These are phyloP conservation scores for Zizania latifolia DNA, from an alignment of 176 grass and related monocot genomes.

Conservation along the genomic window DNA sequence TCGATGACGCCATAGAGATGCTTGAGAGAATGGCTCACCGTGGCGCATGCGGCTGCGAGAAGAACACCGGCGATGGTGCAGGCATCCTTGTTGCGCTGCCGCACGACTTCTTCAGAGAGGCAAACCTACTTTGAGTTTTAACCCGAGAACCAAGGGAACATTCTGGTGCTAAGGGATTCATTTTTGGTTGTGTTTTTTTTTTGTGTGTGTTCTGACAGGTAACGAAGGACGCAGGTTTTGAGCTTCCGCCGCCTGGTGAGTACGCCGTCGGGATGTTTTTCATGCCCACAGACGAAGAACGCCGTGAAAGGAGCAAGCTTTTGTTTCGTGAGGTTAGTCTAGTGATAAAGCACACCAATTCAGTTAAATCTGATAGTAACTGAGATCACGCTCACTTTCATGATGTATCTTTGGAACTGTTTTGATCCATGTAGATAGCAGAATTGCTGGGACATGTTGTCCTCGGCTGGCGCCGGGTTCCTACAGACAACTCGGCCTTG, in stretches of 20 bases:
- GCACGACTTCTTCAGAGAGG: constrained; percentile 45
- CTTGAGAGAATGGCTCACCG: constrained; percentile 58
- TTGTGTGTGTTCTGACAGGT: constrained; percentile 8
- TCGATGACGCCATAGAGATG: constrained; percentile 54
- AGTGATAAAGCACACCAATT: neutral
- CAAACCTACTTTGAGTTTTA: neutral
- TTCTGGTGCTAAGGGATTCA: neutral
- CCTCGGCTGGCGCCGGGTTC: constrained; percentile 53
- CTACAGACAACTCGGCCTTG: constrained; percentile 46
- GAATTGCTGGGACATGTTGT: constrained; percentile 39
- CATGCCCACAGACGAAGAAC: constrained; percentile 39
- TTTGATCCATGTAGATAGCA: constrained; percentile 26
- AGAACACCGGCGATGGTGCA: constrained; percentile 60
- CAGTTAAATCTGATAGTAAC: neutral
- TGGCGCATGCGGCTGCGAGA: constrained; percentile 53
- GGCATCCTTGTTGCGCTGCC: constrained; percentile 48
- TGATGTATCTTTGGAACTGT: neutral
- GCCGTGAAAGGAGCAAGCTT: constrained; percentile 41
- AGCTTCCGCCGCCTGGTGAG: constrained; percentile 37
- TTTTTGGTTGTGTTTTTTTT: neutral
- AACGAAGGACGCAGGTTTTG: constrained; percentile 41
- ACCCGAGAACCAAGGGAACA: neutral
- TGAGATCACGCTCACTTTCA: neutral
- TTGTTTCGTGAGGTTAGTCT: constrained; percentile 44
- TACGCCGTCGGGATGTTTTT: constrained; percentile 68